Base-by-base conservation (phyloP, 2,329 filamentous ascomycete species). In the Ceratocystis huliohia region DNA sequence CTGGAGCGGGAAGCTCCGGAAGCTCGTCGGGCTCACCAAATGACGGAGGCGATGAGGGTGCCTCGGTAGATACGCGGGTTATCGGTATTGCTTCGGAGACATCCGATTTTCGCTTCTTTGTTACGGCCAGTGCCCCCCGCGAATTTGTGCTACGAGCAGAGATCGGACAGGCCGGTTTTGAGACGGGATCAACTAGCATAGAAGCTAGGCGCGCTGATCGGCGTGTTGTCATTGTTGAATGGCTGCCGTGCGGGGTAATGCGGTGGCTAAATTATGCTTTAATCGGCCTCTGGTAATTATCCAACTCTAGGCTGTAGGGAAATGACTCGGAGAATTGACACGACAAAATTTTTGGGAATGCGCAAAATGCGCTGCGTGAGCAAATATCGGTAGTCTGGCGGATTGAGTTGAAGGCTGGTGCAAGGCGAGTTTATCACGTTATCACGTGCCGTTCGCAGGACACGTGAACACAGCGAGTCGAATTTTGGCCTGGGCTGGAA, bases 141-240 rank as follows among this genome's bases (percentile, higher is more conserved):
- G 56, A n/a, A 10, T 28, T n/a, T 8, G 28, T 17, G 28, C 33
- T 37, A 37, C 28, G 17, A 30, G 7, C n/a, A 8, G 56, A 17
- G 3, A 59, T 30, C 25, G 15, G 7, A n/a, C 15, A 8, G 7
- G 17, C 28, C 8, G 28, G 7, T 59, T 33, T 59, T 8, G 56
- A 59, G 17, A 59, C 17, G 28, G 56, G 56, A 22, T 37, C 28
- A n/a, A 37, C 22, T 5, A 59, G 5, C 56, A 59, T 61, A n/a
- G 65, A 50, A 41, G 65, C 65, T 4, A 66, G 41, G n/a, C 65
- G 65, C 8, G 65, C 44, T 61, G 65, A 66, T 22, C 57, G 56
- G 6, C 65, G 65, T 20, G 44, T 50, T 46, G 44, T 46, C 57
- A 63, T 66, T 37, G 28, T 59, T 8, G 33, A 25, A 37, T 59